phyloP scores from a whole-genome alignment of 1,284 basidiomycete genomes.

The Cutaneotrichosporon mucoides region DNA sequence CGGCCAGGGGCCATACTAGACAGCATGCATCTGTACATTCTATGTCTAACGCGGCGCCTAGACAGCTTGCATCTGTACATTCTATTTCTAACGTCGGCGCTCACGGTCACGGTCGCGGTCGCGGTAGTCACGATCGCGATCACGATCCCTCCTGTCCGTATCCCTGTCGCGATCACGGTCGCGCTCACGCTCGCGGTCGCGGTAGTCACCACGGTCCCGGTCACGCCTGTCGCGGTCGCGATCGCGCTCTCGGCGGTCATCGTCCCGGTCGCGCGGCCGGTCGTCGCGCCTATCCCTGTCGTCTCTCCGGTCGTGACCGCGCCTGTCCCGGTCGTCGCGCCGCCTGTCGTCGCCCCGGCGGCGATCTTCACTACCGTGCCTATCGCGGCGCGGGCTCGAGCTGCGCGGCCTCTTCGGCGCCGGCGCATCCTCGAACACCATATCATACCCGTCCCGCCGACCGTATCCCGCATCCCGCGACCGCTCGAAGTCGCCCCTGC shows the following conservation, averaged over 20 bases:
- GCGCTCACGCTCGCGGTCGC: not conserved
- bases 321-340: slow-evolving; percentile 17
- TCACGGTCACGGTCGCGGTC: too few relatives aligned
- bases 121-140: too few relatives aligned
- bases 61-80: not conserved
- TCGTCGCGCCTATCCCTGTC: slow-evolving; percentile 12
- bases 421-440: slow-evolving; percentile 11
- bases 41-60: not conserved
- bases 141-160: too few relatives aligned
- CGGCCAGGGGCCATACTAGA: not conserved
- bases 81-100: not conserved
- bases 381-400: slow-evolving; percentile 19
- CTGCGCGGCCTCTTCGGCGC: slow-evolving; percentile 21
- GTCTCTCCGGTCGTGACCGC: slow-evolving; percentile 14
- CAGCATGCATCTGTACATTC: not conserved
- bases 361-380: slow-evolving; percentile 9
- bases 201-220: not conserved
- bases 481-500: slow-evolving; percentile 21
- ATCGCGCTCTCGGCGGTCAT: slow-evolving; percentile 7
- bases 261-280: slow-evolving; percentile 11
- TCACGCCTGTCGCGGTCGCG: not conserved
- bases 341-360: slow-evolving; percentile 14
- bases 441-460: slow-evolving; percentile 8
- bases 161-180: too few relatives aligned
- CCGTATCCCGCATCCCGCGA: slow-evolving; percentile 13